Conservation (phyloP, 139 green algal species). For the Coelastrella sp. region DNA sequence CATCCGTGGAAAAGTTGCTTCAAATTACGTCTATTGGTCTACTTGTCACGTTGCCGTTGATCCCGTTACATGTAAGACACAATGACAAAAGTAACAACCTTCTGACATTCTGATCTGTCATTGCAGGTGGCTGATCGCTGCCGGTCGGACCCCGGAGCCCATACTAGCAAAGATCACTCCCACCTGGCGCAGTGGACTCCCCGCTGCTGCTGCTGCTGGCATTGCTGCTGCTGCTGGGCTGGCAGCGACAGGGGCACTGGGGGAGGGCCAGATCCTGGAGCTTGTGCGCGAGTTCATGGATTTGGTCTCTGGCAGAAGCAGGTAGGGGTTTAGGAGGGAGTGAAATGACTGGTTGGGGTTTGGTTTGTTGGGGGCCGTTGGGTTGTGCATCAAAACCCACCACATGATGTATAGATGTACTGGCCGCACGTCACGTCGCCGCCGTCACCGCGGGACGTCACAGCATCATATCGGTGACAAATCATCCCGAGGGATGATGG, state of each 20-base stretch:
- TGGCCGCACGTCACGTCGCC: no score
- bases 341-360: neutral
- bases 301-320: neutral
- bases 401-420: no score
- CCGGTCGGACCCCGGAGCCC: neutral
- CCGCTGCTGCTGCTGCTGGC: constrained; percentile 43
- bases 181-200: neutral
- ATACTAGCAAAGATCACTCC: neutral
- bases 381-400: neutral
- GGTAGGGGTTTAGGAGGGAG: neutral
- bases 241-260: neutral
- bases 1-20: no score
- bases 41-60: no score
- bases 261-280: constrained; percentile 9
- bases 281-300: neutral
- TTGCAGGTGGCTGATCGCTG: neutral
- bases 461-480: no score
- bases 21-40: no score
- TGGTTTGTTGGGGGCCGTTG: neutral
- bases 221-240: constrained; percentile 44
- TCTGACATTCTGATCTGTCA: no score
- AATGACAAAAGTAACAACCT: no score
- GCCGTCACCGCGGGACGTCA: no score
- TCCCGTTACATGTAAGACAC: no score
- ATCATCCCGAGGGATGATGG: no score